phyloP scores from a whole-genome alignment of 306 rosid species.

The Arachis stenosperma region DNA sequence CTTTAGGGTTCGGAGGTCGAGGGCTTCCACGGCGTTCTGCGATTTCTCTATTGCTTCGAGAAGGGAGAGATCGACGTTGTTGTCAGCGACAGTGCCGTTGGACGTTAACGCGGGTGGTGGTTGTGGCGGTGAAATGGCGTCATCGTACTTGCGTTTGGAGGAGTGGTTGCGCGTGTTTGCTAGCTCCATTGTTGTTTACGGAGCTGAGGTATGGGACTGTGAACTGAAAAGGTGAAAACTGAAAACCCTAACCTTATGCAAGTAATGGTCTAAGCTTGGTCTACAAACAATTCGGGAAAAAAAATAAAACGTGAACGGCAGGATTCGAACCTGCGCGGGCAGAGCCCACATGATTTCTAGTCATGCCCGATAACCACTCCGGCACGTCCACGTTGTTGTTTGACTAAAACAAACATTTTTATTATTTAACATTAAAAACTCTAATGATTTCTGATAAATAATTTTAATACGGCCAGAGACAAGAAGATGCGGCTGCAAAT shows the following conservation, averaged over 20 bases:
- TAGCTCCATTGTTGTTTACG: conserved; percentile 52
- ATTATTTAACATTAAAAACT: no score
- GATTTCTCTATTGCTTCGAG: conserved; percentile 86
- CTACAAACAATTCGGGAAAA: no score
- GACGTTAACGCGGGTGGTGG: background rate
- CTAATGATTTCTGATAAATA: no score
- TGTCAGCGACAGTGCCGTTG: background rate
- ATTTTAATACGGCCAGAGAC: background rate
- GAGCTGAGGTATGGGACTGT: background rate
- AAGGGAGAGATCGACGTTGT: conserved; percentile 62
- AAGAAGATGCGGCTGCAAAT: background rate
- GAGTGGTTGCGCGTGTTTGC: conserved; percentile 46
- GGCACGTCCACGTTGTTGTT: conserved; percentile 41
- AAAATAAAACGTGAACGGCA: conserved; percentile 27
- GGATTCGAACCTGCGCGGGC: conserved; percentile 55
- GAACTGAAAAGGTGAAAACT: background rate
- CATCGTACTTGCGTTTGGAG: conserved; percentile 73
- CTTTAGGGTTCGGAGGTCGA: conserved; percentile 74
- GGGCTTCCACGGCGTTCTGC: conserved; percentile 55
- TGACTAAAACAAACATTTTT: no score
- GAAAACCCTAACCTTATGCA: conserved; percentile 28
- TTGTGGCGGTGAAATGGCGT: conserved; percentile 28
- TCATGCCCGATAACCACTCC: conserved; percentile 53
- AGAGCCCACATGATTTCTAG: conserved; percentile 50
- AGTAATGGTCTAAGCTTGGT: no score